Base-by-base conservation (phyloP, 805 yeast species). In the Yamadazyma insecticola region DNA sequence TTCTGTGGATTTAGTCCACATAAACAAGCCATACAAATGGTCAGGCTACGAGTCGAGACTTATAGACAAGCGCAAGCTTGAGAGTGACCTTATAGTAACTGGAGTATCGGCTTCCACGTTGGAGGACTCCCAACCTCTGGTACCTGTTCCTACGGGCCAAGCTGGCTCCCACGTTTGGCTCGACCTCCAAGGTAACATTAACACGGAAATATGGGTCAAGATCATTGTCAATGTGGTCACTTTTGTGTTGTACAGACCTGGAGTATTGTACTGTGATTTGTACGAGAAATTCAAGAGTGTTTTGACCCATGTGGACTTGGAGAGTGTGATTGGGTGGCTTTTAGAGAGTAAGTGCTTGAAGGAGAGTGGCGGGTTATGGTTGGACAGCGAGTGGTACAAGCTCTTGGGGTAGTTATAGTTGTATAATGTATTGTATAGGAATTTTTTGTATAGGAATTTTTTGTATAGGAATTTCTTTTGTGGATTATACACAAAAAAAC, bases 131-230 rank as follows among this genome's bases (percentile, higher is more conserved):
- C 18, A 10, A 25, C 45, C n/a, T n/a, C 36, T 43, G 4, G 49
- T 61, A 1, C 63, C 77, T 1, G 70, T 79, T 3, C 88, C 89
- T 0, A 40, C 62, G 6, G 81, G 80, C 0, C 55, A 65, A 13
- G 74, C 88, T 2, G 79, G 85, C 37, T 72, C 82, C 2, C 71
- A 72, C 23, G 51, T 81, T 6, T 87, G 96, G 96, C 63, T 84
- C 9, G 82, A 80, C 43, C 53, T 80, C 22, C 53, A 61, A 19
- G 90, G 94, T 2, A 53, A 65, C 16, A 66, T 88, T 25, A 78
- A 81, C 38, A 55, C 51, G 16, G 46, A 48, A 0, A 54, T 86
- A 5, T 89, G 96, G 94, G 55, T 56, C 10, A 69, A 65, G 30
- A 52, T 81, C 1, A 51, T 81, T 0, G 57, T 68, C 14, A 61